phyloP scores from a whole-genome alignment of 2,329 filamentous ascomycete genomes.

The Coniochaeta sp. region DNA sequence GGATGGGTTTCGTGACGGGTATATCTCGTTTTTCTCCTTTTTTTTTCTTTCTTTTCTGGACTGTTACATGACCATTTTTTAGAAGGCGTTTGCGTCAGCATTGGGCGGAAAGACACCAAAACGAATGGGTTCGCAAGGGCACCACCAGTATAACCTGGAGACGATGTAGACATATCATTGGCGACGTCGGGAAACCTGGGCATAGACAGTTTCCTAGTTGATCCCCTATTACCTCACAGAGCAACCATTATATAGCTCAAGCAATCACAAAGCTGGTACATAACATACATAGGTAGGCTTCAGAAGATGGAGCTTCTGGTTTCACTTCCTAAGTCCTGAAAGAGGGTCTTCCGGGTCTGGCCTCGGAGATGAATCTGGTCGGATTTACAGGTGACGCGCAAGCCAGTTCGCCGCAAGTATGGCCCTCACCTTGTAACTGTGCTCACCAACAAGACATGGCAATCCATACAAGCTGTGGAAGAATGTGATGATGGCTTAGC shows the following conservation, averaged over 20 bases:
- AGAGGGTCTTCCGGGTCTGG: too few species aligned
- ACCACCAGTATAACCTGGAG: not conserved
- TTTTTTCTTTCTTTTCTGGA: not conserved
- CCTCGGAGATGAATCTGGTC: not conserved
- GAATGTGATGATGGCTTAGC: too few species aligned
- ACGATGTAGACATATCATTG: not conserved
- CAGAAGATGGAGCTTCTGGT: too few species aligned
- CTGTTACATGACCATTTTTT: not conserved
- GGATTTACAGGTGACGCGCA: not conserved
- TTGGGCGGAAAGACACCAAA: not conserved
- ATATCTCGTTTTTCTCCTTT: not conserved
- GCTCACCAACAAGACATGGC: too few species aligned
- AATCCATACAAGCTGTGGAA: too few species aligned
- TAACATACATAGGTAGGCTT: not conserved
- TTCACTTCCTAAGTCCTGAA: too few species aligned
- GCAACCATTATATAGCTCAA: not conserved
- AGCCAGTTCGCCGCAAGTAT: not conserved
- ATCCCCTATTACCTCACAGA: not conserved
- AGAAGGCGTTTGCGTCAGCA: not conserved
- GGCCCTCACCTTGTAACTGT: too few species aligned
- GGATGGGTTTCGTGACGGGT: not conserved
- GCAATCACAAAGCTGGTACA: not conserved
- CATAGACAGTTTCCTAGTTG: not conserved
- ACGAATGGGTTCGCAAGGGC: not conserved
- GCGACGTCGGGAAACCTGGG: not conserved